Evolutionary conservation across 116 monocot species (phyloP).

Genomic region (Trichopus zeylanicus): DNA sequence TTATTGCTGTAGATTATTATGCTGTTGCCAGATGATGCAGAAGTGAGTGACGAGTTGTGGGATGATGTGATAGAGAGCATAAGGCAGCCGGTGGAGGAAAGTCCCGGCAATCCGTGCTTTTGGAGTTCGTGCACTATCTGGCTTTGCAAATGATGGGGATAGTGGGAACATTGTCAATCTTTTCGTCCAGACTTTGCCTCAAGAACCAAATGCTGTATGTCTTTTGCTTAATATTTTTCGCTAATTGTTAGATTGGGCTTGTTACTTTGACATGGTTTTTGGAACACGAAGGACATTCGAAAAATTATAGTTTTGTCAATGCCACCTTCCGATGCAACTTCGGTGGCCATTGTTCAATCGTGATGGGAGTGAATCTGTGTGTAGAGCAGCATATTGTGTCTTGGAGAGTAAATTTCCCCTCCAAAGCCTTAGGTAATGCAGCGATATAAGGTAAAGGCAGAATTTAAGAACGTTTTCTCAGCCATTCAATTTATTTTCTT

Average conservation of each 20-base stretch:
- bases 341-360: slow-evolving; percentile 42
- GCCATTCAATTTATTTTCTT: neutral
- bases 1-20: slow-evolving; percentile 57
- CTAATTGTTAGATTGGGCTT: neutral
- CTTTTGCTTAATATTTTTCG: neutral
- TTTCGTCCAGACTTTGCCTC: slow-evolving; percentile 47
- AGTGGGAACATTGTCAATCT: slow-evolving; percentile 45
- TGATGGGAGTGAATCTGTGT: slow-evolving; percentile 77
- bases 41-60: slow-evolving; percentile 89
- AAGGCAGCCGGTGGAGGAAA: slow-evolving; percentile 60
- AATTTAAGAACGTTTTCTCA: neutral
- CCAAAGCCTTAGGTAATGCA: slow-evolving; percentile 75
- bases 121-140: slow-evolving; percentile 74
- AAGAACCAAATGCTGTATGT: slow-evolving; percentile 71
- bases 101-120: slow-evolving; percentile 64
- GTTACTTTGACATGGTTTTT: neutral
- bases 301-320: slow-evolving; percentile 65
- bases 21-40: slow-evolving; percentile 82
- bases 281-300: slow-evolving; percentile 55
- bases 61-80: slow-evolving; percentile 86
- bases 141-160: slow-evolving; percentile 62
- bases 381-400: slow-evolving; percentile 67
- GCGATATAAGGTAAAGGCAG: no score
- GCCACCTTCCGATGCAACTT: slow-evolving; percentile 54
- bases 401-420: slow-evolving; percentile 82